A percentile compares a stretch with the other conserved stretches of the same genome.
phyloP scores from a whole-genome alignment of 768 basidiomycete genomes.

The Mycena polygramma region DNA sequence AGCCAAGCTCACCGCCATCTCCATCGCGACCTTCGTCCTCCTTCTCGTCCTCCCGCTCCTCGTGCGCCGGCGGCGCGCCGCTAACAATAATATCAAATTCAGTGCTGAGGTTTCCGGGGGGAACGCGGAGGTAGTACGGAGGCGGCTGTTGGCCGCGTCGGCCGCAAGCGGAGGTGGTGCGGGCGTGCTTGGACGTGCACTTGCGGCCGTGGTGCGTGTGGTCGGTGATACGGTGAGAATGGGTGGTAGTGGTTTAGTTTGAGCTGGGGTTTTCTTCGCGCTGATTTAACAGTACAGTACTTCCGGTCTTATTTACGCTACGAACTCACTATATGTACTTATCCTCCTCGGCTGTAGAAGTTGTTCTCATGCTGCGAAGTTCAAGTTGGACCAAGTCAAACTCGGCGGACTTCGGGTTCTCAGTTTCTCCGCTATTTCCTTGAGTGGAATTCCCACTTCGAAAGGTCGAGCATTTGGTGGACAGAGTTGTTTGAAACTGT shows the following conservation, averaged over 20 bases:
- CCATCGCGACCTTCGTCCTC: slow-evolving; percentile 58
- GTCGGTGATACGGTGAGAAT: slow-evolving; percentile 79
- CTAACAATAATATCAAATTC: slow-evolving; percentile 15
- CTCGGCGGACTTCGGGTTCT: no score
- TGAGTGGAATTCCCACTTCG: no score
- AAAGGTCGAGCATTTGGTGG: no score
- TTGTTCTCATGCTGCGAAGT: no score
- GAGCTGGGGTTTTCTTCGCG: not conserved
- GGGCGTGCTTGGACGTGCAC: slow-evolving; percentile 55
- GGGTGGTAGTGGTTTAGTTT: slow-evolving; percentile 70
- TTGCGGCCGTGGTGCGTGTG: slow-evolving; percentile 65
- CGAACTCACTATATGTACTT: not conserved
- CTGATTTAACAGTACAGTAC: slow-evolving; percentile 7
- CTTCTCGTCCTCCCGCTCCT: slow-evolving; percentile 61
- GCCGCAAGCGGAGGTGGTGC: slow-evolving; percentile 52
- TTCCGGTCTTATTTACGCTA: not conserved
- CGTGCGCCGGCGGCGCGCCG: slow-evolving; percentile 53
- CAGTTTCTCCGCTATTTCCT: no score
- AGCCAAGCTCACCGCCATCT: slow-evolving; percentile 55
- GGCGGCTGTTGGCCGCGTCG: slow-evolving; percentile 62
- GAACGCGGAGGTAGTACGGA: slow-evolving; percentile 70
- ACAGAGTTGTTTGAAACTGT: no score
- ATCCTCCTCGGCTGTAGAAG: not conserved
- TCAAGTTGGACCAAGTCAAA: no score
- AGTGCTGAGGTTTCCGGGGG: slow-evolving; percentile 42